Evolutionary conservation across 1,139 yeast genomes (phyloP), one percentile per base, ranked within the genome.

Genomic region (Meyerozyma guilliermondii): DNA sequence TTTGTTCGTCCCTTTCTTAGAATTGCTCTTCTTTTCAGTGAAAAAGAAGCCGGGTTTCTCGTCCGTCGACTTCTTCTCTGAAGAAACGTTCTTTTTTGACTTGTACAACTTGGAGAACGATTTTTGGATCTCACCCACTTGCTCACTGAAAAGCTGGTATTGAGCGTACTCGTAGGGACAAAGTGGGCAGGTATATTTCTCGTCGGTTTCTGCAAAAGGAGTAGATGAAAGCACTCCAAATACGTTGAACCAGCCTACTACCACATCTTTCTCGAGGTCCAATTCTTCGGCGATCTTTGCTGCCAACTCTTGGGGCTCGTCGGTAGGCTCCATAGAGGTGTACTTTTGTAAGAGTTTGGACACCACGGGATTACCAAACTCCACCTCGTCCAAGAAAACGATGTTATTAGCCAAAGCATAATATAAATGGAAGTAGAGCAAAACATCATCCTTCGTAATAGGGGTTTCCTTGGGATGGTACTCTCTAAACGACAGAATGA

Each of bases 81-180:
- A 41, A 5, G 49, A 44, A 13, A 41, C 43, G 14, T 42, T 40
- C 17, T 41, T 39, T n/a, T 45, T 45, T 10, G 47, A 46, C 40
- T 44, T 13, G 44, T 35, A 38, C 30, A 39, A 20, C 36, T 40
- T 17, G 39, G 38, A 11, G 29, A 33, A 39, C 36, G 45, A 27
- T 37, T 48, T 41, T 40, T 46, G 48, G 34, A 48, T 39, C 10
- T 36, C 46, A n/a, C 46, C 41, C 14, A 48, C 43, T 22, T 50
- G 50, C 14, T 38, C 42, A 22, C 39, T 45, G 34, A 47, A 39
- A 7, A 39, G 35, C 34, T 51, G 46, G 35, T 47, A 47, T 14
- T 48, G 54, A 14, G 55, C 50, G 40, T 61, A 62, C 44, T 64
- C 68, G 36, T 53, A 53, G 1, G 71, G 71, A 47, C 69, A 64